Evolutionary conservation across 768 basidiomycete species (phyloP).

Genomic region (Filobasidium floriforme): DNA sequence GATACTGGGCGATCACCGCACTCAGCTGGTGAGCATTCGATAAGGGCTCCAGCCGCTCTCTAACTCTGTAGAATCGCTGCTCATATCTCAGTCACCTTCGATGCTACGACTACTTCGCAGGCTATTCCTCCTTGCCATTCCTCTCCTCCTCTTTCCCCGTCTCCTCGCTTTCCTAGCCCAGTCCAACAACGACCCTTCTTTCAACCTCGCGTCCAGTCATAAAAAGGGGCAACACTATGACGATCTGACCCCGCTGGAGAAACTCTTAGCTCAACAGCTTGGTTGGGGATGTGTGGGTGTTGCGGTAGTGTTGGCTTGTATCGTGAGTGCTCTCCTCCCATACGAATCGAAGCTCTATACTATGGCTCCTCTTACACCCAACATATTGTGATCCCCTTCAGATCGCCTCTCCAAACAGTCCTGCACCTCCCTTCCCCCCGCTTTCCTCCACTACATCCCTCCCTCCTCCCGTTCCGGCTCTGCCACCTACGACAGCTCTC

Average conservation of each 20-base stretch:
- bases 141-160: constrained; percentile 41
- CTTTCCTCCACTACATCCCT: constrained; percentile 15
- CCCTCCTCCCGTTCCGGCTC: constrained; percentile 30
- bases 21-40: constrained; percentile 38
- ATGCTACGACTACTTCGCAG: constrained; percentile 19
- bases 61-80: no score
- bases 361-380: constrained; percentile 10
- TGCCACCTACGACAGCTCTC: constrained; percentile 29
- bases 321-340: neutral
- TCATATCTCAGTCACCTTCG: neutral
- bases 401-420: constrained; percentile 17
- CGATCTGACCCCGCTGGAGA: constrained; percentile 37
- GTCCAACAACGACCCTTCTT: constrained; percentile 18
- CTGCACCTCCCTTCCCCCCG: constrained; percentile 7
- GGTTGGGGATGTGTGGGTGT: constrained; percentile 19
- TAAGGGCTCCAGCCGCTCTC: neutral
- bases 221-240: constrained; percentile 38
- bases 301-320: constrained; percentile 14
- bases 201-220: constrained; percentile 10
- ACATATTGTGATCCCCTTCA: neutral
- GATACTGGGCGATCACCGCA: constrained; percentile 35
- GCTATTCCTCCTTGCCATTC: constrained; percentile 36
- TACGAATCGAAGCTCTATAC: neutral
- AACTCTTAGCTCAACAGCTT: constrained; percentile 30
- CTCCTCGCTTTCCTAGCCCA: constrained; percentile 44